phyloP scores from a whole-genome alignment of 2,329 filamentous ascomycete species.

The Leptodontidium sp. region DNA sequence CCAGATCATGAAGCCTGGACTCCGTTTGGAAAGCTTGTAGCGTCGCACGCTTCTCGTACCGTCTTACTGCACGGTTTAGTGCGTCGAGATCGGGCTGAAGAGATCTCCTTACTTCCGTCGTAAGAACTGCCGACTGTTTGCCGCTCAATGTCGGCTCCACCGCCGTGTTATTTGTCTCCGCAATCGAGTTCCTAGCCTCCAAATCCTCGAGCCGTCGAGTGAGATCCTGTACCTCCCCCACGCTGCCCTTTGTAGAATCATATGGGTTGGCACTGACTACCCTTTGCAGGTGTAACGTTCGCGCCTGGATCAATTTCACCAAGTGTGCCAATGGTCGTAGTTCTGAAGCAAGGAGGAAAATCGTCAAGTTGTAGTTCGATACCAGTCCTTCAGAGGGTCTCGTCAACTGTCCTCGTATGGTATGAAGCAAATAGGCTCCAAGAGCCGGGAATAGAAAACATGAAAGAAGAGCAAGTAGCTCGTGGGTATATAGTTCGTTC shows the following conservation, averaged over 20 bases:
- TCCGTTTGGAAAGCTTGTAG: slow-evolving; percentile 80
- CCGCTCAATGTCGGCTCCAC: slow-evolving; percentile 47
- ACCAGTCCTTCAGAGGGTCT: slow-evolving; percentile 86
- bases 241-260: slow-evolving; percentile 42
- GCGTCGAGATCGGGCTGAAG: slow-evolving; percentile 87
- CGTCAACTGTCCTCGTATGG: slow-evolving; percentile 81
- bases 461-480: slow-evolving; percentile 75
- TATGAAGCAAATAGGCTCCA: slow-evolving; percentile 85
- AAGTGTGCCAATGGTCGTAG: slow-evolving; percentile 83
- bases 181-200: slow-evolving; percentile 62
- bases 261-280: slow-evolving; percentile 66
- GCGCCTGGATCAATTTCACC: slow-evolving; percentile 78
- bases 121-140: slow-evolving; percentile 52
- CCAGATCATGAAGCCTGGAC: slow-evolving; percentile 74
- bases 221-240: slow-evolving; percentile 62
- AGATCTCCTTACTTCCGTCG: slow-evolving; percentile 66
- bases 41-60: slow-evolving; percentile 89
- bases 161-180: slow-evolving; percentile 41
- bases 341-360: slow-evolving; percentile 89
- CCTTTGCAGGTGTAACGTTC: slow-evolving; percentile 83
- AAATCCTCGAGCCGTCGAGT: slow-evolving; percentile 72
- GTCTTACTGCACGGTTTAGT: slow-evolving; percentile 84
- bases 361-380: slow-evolving; percentile 90
- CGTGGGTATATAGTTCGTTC: slow-evolving; percentile 76
- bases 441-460: slow-evolving; percentile 83